Percentiles rank a stretch among this genome's conserved stretches.
Evolutionary conservation across 495 filamentous ascomycete species (phyloP).

Genomic region (Lophiotrema nucula): DNA sequence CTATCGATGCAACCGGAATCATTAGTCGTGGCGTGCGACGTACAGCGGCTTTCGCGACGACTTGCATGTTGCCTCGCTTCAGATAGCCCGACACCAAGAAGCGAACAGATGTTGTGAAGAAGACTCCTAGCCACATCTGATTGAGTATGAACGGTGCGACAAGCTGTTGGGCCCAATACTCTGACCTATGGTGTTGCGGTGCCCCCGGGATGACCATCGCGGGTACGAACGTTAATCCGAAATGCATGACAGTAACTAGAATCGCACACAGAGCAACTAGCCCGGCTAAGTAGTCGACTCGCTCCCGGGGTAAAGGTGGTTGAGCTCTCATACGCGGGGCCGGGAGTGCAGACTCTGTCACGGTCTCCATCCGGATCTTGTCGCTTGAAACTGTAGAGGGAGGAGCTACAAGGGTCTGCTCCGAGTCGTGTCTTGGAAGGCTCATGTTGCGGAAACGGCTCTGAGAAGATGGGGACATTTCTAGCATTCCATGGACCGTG

Average conservation of each 20-base stretch:
- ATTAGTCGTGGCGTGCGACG: constrained; percentile 42
- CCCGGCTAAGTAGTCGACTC: constrained; percentile 48
- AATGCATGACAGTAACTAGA: constrained; percentile 45
- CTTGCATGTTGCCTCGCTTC: constrained; percentile 39
- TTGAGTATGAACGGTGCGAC: constrained; percentile 45
- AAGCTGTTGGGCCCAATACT: constrained; percentile 40
- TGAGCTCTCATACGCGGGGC: constrained; percentile 20
- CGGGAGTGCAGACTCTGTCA: constrained; percentile 25
- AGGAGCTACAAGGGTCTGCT: constrained; percentile 16
- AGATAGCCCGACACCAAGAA: constrained; percentile 44
- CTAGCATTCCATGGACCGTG: not conserved
- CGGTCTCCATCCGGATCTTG: constrained; percentile 28
- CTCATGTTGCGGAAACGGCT: not conserved
- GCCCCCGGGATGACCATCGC: constrained; percentile 38
- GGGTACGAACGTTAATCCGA: constrained; percentile 41
- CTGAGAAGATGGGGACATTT: not conserved
- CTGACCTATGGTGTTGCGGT: constrained; percentile 38
- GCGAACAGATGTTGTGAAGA: constrained; percentile 46
- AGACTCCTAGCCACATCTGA: constrained; percentile 45
- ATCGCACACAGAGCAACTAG: constrained; percentile 42
- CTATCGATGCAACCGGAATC: constrained; percentile 42
- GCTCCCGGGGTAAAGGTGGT: constrained; percentile 27
- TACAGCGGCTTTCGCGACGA: constrained; percentile 44
- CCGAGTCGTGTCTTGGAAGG: constrained; percentile 1
- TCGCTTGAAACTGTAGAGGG: constrained; percentile 4